A percentile compares a stretch with the other conserved stretches of the same genome.
These are phyloP conservation scores for Paraglomus occultum DNA, from an alignment of 192 early-diverging fungal genomes.

Conservation along the genomic window DNA sequence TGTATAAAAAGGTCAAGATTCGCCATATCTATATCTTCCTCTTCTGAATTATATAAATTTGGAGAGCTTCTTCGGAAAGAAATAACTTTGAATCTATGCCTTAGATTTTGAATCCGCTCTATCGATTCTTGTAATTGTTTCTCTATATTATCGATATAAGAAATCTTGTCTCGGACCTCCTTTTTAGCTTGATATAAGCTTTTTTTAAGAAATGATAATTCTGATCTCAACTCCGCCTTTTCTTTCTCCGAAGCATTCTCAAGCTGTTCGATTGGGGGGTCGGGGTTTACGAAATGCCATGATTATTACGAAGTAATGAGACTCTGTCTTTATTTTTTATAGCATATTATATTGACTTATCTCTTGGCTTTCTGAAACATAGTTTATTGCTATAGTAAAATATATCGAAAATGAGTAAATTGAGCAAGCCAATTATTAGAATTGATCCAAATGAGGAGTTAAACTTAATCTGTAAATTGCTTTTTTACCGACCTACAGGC, in stretches of 20 bases:
- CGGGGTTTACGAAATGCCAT: too few species aligned
- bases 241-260: conserved; percentile 1
- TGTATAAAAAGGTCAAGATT: conserved; percentile 3
- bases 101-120: conserved; percentile 14
- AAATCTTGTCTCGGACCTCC: not conserved
- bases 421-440: conserved; percentile 18
- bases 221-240: conserved; percentile 20
- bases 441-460: conserved; percentile 6
- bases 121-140: conserved; percentile 15
- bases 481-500: not conserved
- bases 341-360: conserved; percentile 21
- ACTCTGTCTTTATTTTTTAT: too few species aligned
- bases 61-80: conserved; percentile 7
- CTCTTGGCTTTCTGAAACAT: not conserved
- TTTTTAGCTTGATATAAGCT: conserved; percentile 15
- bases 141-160: conserved; percentile 23
- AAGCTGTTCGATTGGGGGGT: not conserved
- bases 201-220: not conserved
- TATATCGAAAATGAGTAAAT: conserved; percentile 8
- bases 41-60: conserved; percentile 22
- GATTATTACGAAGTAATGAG: too few species aligned
- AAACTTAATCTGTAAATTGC: not conserved
- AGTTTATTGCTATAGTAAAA: not conserved
- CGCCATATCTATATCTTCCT: conserved; percentile 11
- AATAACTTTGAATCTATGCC: conserved; percentile 14